phyloP scores from a whole-genome alignment of 208 protist species.

The Wallacemonas sp. region DNA sequence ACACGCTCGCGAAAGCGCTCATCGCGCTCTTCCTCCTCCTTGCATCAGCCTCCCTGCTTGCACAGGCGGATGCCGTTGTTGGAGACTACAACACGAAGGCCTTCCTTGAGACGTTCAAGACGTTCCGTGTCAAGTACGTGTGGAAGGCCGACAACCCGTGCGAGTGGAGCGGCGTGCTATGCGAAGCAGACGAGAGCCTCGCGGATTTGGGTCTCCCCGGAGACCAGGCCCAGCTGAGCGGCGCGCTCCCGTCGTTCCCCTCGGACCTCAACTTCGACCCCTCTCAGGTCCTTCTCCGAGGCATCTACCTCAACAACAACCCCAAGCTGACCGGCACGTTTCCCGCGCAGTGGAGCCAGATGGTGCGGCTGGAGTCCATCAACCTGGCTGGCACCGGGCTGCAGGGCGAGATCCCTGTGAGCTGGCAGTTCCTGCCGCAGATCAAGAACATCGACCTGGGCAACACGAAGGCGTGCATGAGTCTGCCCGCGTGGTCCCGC shows the following conservation, averaged over 20 bases:
- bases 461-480: constrained; percentile 39
- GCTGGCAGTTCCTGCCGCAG: constrained; percentile 28
- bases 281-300: constrained; percentile 21
- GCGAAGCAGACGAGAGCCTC: constrained; percentile 26
- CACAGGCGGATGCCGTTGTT: constrained; percentile 4
- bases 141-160: constrained; percentile 44
- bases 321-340: constrained; percentile 25
- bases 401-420: constrained; percentile 30
- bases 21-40: constrained; percentile 13
- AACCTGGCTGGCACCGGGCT: constrained; percentile 28
- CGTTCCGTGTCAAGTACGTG: constrained; percentile 28
- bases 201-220: constrained; percentile 21
- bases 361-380: constrained; percentile 27
- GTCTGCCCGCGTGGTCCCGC: constrained; percentile 29
- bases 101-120: constrained; percentile 26
- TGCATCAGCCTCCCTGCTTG: neutral
- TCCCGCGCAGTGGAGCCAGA: constrained; percentile 25
- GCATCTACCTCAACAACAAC: constrained; percentile 33
- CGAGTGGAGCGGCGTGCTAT: constrained; percentile 40
- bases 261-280: constrained; percentile 19
- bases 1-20: neutral
- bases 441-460: constrained; percentile 27
- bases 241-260: constrained; percentile 24
- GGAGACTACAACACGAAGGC: constrained; percentile 27
- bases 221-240: constrained; percentile 16